phyloP scores from a whole-genome alignment of 257 asterid species.

The Solanum rostratum region DNA sequence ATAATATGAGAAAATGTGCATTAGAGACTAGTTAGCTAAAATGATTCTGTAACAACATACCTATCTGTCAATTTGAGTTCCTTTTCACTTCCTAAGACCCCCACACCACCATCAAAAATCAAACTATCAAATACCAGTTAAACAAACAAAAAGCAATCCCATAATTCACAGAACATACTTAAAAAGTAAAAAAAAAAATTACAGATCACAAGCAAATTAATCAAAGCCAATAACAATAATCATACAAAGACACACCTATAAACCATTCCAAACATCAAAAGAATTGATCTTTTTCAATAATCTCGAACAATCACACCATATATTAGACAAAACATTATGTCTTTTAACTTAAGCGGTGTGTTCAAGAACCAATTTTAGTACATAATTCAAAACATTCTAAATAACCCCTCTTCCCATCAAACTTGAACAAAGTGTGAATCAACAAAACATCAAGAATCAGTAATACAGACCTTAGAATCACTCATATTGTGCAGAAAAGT shows the following conservation, averaged over 20 bases:
- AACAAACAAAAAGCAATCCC: not conserved
- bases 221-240: not conserved
- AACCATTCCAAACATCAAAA: not conserved
- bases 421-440: not conserved
- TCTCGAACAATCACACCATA: not conserved
- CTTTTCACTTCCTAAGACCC: not conserved
- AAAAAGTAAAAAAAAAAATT: not conserved
- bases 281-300: not conserved
- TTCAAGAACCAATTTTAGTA: not conserved
- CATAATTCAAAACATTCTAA: not conserved
- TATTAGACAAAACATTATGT: not conserved
- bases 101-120: not conserved
- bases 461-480: conserved; percentile 43
- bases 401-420: not conserved
- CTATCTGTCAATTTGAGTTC: not conserved
- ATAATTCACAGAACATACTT: not conserved
- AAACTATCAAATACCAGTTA: not conserved
- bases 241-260: not conserved
- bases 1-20: too few species aligned
- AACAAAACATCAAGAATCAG: not conserved
- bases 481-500: conserved; percentile 35
- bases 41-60: not conserved
- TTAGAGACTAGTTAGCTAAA: not conserved
- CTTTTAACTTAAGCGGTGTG: not conserved
- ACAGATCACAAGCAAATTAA: not conserved